Base-by-base conservation (phyloP, 768 basidiomycete genomes). In the Naganishia onofrii region DNA sequence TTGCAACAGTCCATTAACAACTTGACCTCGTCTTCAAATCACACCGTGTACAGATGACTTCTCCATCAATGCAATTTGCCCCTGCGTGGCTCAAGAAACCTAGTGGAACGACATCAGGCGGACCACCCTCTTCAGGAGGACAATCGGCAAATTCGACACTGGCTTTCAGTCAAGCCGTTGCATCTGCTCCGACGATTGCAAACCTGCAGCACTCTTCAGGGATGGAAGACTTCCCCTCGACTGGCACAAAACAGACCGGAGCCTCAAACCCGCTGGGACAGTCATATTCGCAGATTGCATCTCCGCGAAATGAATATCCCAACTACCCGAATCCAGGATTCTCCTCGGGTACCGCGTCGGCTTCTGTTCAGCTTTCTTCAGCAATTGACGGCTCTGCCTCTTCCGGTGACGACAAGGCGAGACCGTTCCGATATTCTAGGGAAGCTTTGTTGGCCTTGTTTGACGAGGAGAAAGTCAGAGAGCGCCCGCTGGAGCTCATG, bases 401-500 rank as follows among this genome's bases (percentile, higher is more conserved):
- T 68, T 73, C 76, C 29, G 70, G 68, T 60, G 54, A 71, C 26
- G 51, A 36, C 10, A 77, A 74, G 48, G 66, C 74, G 29, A 73
- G 77, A 67, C 77, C 78, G 12, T 79, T 79, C 67, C 69, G 77
- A 60, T 81, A 81, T 65, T 75, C 73, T 51, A 63, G 71, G 28
- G 77, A 81, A 31, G 71, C 74, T 70, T 77, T 81, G 57, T 52
- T 81, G 56, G 72, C 71, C 5, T 53, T 81, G 23, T 78, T 74
- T 67, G 75, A 81, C 28, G 74, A 89, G 76, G 87, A 87, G 0
- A 88, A 89, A 70, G 86, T 88, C 51, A 82, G 82, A 67, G 84
- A 83, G 15, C 83, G 82, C 51, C 90, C 91, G 6, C 89, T 89
- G 86, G 85, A 92, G 42, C 89, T 92, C 71, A 87, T 90, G 64